phyloP scores from a whole-genome alignment of 108 stramenopile genomes.

The Pseudonitzschia multistriata region DNA sequence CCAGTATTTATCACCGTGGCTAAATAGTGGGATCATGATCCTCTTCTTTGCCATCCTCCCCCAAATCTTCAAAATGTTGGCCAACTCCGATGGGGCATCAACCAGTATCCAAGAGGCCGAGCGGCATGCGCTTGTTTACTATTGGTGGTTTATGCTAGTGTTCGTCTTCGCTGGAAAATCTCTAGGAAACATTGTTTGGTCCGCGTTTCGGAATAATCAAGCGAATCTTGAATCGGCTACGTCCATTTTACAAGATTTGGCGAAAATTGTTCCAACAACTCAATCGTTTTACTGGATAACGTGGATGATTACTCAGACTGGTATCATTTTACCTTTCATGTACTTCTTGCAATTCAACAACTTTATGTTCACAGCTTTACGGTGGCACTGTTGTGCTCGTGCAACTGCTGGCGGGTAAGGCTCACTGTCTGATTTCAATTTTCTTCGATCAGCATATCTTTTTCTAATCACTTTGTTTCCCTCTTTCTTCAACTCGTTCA shows the following conservation, averaged over 20 bases:
- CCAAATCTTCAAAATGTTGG: conserved; percentile 81
- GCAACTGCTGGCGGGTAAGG: conserved; percentile 28
- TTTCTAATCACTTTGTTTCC: not conserved
- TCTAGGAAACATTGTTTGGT: conserved; percentile 52
- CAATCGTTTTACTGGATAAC: conserved; percentile 33
- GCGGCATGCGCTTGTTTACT: conserved; percentile 66
- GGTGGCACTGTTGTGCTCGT: conserved; percentile 26
- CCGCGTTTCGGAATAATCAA: conserved; percentile 8
- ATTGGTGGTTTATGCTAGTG: conserved; percentile 80
- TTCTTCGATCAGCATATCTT: not conserved
- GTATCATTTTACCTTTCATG: conserved; percentile 55
- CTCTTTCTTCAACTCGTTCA: not conserved
- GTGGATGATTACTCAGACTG: conserved; percentile 76
- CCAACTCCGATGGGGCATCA: conserved; percentile 74
- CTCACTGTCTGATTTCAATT: too few relatives aligned
- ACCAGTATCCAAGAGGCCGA: conserved; percentile 65
- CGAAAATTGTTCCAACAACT: conserved; percentile 21
- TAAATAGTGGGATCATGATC: not conserved
- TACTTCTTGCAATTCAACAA: conserved; percentile 80
- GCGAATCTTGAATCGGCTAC: not conserved
- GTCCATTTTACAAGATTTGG: conserved; percentile 4
- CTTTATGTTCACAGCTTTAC: conserved; percentile 45
- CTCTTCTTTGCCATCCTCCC: conserved; percentile 52
- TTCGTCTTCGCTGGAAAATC: conserved; percentile 73
- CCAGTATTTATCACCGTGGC: not conserved